phyloP scores from a whole-genome alignment of 768 basidiomycete genomes.

The Xanthoconium stramineum region DNA sequence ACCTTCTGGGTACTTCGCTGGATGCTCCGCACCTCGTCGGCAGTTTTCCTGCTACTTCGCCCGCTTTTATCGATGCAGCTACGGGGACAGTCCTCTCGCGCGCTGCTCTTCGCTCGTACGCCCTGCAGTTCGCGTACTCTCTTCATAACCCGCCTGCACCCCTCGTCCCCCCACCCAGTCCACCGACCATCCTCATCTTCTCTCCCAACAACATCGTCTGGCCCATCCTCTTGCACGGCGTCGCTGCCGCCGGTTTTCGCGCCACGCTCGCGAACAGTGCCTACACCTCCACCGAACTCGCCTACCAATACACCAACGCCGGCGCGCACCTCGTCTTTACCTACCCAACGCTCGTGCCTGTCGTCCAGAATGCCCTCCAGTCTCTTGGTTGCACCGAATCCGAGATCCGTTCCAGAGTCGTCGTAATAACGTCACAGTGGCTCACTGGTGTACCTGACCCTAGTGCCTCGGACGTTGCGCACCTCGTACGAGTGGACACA shows the following conservation, averaged over 20 bases:
- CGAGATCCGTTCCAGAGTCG: conserved; percentile 51
- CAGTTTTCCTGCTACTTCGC: conserved; percentile 38
- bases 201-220: conserved; percentile 65
- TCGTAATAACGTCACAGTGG: conserved; percentile 56
- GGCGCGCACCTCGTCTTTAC: conserved; percentile 60
- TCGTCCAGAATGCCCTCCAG: conserved; percentile 57
- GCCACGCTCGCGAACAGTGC: conserved; percentile 72
- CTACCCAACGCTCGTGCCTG: conserved; percentile 55
- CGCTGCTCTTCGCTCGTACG: conserved; percentile 46
- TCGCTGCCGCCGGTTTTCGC: conserved; percentile 62
- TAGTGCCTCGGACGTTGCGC: conserved; percentile 33
- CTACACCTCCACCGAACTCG: conserved; percentile 67
- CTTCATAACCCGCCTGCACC: conserved; percentile 44
- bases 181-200: conserved; percentile 54
- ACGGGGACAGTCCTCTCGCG: conserved; percentile 58
- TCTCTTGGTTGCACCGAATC: conserved; percentile 42
- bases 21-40: conserved; percentile 34
- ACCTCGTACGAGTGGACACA: conserved; percentile 42
- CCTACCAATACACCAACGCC: conserved; percentile 68
- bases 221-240: conserved; percentile 43
- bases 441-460: conserved; percentile 27
- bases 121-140: conserved; percentile 58
- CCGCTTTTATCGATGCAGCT: conserved; percentile 66
- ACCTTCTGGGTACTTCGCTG: conserved; percentile 21
- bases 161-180: conserved; percentile 48